Evolutionary conservation across 2,329 filamentous ascomycete species (phyloP).

Genomic region (Botryotinia globosa): DNA sequence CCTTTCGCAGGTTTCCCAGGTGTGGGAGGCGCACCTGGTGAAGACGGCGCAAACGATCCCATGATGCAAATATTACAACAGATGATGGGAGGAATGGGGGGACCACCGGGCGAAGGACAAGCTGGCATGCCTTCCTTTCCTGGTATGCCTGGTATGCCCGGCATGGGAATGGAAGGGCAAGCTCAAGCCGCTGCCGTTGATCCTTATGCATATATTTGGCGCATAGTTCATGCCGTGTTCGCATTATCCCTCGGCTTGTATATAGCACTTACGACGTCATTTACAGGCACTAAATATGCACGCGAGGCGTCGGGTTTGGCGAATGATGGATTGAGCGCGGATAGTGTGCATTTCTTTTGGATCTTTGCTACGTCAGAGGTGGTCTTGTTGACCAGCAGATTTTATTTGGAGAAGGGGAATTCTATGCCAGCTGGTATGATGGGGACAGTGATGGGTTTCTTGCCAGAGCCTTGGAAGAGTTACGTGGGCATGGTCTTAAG

Average conservation of each 20-base stretch:
- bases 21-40: slow-evolving; percentile 30
- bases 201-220: slow-evolving; percentile 59
- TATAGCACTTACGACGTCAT: slow-evolving; percentile 64
- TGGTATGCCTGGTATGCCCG: slow-evolving; percentile 40
- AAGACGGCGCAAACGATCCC: slow-evolving; percentile 50
- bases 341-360: slow-evolving; percentile 64
- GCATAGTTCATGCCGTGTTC: slow-evolving; percentile 69
- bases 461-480: slow-evolving; percentile 62
- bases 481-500: slow-evolving; percentile 60
- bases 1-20: slow-evolving; percentile 30
- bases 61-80: slow-evolving; percentile 76
- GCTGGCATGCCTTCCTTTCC: slow-evolving; percentile 40
- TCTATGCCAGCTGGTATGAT: slow-evolving; percentile 59
- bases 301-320: background rate
- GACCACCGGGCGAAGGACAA: slow-evolving; percentile 36
- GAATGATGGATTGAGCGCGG: slow-evolving; percentile 37
- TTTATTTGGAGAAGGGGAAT: slow-evolving; percentile 62
- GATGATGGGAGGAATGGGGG: slow-evolving; percentile 56
- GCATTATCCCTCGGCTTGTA: slow-evolving; percentile 69
- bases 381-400: slow-evolving; percentile 66
- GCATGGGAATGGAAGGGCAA: slow-evolving; percentile 19
- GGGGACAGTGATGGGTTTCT: slow-evolving; percentile 59
- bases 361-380: slow-evolving; percentile 78
- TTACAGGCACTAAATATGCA: slow-evolving; percentile 62
- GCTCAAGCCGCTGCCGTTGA: slow-evolving; percentile 40